phyloP scores from a whole-genome alignment of 805 yeast genomes.

The Tanozyma kutaoensis region DNA sequence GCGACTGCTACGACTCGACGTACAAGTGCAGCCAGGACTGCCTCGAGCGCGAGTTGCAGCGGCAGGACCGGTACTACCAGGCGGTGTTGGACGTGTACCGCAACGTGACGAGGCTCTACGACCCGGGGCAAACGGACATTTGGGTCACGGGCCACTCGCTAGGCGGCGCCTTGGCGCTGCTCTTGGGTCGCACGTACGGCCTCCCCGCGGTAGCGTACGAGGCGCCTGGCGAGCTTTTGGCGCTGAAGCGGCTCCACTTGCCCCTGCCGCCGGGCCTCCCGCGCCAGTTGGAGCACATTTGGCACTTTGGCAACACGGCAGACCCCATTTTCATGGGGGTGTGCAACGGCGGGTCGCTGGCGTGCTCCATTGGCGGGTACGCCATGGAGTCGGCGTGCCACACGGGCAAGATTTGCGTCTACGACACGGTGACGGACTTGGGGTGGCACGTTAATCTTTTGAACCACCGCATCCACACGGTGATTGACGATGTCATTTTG shows the following conservation, averaged over 20 bases:
- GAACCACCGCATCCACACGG: constrained; percentile 84
- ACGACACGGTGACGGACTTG: constrained; percentile 76
- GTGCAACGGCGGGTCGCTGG: constrained; percentile 84
- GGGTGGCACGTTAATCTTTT: constrained; percentile 87
- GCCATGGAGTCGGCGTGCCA: constrained; percentile 97
- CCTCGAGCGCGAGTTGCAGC: constrained; percentile 58
- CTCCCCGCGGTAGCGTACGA: constrained; percentile 83
- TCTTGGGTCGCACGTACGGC: constrained; percentile 83
- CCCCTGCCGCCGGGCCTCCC: constrained; percentile 92
- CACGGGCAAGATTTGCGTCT: constrained; percentile 74
- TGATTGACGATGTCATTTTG: constrained; percentile 66
- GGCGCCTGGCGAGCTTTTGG: constrained; percentile 85
- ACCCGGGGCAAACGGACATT: constrained; percentile 44
- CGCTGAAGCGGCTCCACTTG: constrained; percentile 72
- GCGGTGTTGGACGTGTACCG: constrained; percentile 68
- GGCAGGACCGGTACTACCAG: constrained; percentile 71
- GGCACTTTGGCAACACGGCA: constrained; percentile 95
- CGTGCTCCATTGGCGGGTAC: constrained; percentile 86
- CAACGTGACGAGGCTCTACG: constrained; percentile 55
- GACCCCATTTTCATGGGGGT: constrained; percentile 96
- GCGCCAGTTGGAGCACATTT: constrained; percentile 61
- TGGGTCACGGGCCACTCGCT: constrained; percentile 95
- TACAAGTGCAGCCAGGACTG: constrained; percentile 86
- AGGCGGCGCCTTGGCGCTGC: constrained; percentile 76
- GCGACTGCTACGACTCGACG: constrained; percentile 79